Evolutionary conservation across 306 rosid species (phyloP), one percentile per base, ranked within the genome.

Genomic region (Trifolium repens): DNA sequence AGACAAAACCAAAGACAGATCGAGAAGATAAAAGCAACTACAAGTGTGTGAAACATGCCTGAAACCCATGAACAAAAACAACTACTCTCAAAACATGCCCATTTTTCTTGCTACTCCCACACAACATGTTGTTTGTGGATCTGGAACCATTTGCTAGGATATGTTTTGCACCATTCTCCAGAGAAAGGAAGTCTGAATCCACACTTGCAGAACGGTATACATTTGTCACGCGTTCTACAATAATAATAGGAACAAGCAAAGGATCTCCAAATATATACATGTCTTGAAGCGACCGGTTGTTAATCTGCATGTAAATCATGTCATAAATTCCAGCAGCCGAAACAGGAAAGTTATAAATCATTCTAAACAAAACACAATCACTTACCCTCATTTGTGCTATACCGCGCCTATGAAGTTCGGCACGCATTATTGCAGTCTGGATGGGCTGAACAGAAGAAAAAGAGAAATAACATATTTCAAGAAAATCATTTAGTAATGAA

Each of bases 41-140:
- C 79, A 78, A 78, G 67, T 75, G 46, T 46, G 17, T 16, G 71
- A 81, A 80, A 84, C 96, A 85, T 85, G 89, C 99, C 99, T 94
- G 97, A 85, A 94, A 94, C 13, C 99, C 99, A 71, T 94, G 99
- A 75, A 94, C 99, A 73, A 94, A 94, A 80, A 94, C 91, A 47
- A 87, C 97, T 72, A 90, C 78, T 82, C 86, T 92, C 79, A 94
- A 83, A 78, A 88, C 82, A 72, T 86, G 92, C 37, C 79, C 81
- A 66, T 82, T 86, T 73, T 85, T 72, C 66, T 75, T 74, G 79
- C 73, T 76, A 73, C 58, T 73, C 42, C 82, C 71, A 16, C 78
- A 54, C 70, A 59, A 79, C 81, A 81, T 92, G 75, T 79, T 92
- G 75, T 81, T 69, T 58, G 39, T 44, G 72, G 79, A 74, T 75